A percentile compares a stretch with the other conserved stretches of the same genome.
Evolutionary conservation across 345 rosid genomes (phyloP).

Genomic region (Eucalyptus fibrosa): DNA sequence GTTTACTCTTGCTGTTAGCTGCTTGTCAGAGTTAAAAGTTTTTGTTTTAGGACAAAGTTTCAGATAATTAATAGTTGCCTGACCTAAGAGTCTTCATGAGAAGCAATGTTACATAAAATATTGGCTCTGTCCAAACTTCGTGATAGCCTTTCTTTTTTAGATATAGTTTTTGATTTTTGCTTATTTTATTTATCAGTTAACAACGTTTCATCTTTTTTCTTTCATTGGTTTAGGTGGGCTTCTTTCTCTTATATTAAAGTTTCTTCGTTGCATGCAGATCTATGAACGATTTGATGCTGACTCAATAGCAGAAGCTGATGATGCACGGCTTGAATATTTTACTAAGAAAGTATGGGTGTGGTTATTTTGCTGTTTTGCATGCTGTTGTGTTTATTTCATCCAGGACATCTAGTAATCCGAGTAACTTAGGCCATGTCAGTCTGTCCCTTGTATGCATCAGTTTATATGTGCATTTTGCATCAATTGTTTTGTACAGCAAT

Average conservation of each 20-base stretch:
- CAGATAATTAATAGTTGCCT: background rate
- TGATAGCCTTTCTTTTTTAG: background rate
- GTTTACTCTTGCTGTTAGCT: background rate
- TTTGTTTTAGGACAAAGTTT: background rate
- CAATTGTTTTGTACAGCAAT: background rate
- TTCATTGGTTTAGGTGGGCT: background rate
- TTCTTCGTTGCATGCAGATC: constrained; percentile 33
- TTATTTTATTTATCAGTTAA: background rate
- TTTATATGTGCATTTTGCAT: background rate
- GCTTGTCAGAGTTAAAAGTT: background rate
- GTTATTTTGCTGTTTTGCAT: background rate
- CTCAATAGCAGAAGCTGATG: constrained; percentile 38
- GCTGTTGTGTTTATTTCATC: background rate
- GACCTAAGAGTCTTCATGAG: background rate
- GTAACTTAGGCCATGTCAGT: background rate
- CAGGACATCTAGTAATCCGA: background rate
- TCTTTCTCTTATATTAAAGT: background rate
- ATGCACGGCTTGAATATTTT: constrained; percentile 82
- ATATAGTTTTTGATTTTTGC: background rate
- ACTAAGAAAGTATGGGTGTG: constrained; percentile 42
- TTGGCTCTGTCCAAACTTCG: background rate
- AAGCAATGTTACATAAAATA: background rate
- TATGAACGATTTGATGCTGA: constrained; percentile 68
- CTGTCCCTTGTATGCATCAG: background rate
- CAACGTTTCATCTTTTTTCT: background rate